Conservation (phyloP, 257 asterid species). For the Coffea canephora region DNA sequence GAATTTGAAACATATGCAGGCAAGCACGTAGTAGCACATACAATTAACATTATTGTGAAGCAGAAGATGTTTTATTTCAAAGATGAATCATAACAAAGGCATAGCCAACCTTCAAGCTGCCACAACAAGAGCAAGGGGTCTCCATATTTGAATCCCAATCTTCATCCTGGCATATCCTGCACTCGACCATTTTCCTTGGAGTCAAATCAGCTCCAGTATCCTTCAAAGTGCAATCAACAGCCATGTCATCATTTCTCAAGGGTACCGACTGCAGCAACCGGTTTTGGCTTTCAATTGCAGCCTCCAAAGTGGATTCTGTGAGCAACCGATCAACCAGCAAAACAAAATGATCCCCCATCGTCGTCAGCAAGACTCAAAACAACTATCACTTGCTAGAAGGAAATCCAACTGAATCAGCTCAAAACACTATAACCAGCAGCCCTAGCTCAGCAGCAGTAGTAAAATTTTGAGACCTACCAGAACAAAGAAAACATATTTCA, state of each 20-base stretch:
- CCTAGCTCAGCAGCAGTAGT: neutral
- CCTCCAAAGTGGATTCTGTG: constrained; percentile 90
- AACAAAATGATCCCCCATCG: constrained; percentile 96
- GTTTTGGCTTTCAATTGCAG: constrained; percentile 75
- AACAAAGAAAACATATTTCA: constrained; percentile 5
- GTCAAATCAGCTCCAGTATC: constrained; percentile 42
- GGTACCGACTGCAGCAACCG: constrained; percentile 34
- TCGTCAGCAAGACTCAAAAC: neutral
- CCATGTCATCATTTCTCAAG: constrained; percentile 26
- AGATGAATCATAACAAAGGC: neutral
- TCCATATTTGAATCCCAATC: constrained; percentile 82
- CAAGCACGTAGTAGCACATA: neutral
- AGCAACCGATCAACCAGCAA: constrained; percentile 92
- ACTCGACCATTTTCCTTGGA: constrained; percentile 73
- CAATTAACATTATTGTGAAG: neutral
- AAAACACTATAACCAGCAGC: constrained; percentile 3
- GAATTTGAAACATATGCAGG: neutral
- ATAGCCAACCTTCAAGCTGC: constrained; percentile 86
- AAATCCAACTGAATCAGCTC: neutral
- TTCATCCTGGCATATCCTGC: constrained; percentile 98
- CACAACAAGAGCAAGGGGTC: constrained; percentile 93
- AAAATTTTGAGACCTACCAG: neutral
- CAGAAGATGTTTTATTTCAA: neutral
- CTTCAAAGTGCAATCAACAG: constrained; percentile 31
- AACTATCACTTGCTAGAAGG: constrained; percentile 4